A percentile compares a stretch with the other conserved stretches of the same genome.
Evolutionary conservation across 495 filamentous ascomycete genomes (phyloP).

Genomic region (Talaromyces proteolyticus): DNA sequence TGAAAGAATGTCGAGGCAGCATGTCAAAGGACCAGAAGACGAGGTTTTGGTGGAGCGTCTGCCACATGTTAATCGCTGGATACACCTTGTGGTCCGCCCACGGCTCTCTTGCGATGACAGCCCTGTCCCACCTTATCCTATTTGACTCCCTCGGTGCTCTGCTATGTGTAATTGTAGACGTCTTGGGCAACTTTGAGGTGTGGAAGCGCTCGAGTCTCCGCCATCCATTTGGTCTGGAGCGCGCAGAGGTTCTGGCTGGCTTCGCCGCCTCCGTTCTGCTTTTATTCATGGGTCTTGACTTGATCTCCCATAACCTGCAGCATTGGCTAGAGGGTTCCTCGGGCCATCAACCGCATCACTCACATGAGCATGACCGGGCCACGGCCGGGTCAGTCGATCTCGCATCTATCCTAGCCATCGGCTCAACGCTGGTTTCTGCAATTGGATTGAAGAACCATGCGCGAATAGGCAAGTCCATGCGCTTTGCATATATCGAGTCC

Average conservation of each 20-base stretch:
- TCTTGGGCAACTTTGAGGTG: conserved; percentile 92
- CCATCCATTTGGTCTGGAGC: conserved; percentile 89
- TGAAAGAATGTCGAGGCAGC: conserved; percentile 74
- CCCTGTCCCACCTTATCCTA: conserved; percentile 85
- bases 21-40: conserved; percentile 83
- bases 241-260: conserved; percentile 90
- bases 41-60: conserved; percentile 82
- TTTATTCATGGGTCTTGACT: conserved; percentile 92
- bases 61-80: conserved; percentile 74
- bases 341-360: conserved; percentile 62
- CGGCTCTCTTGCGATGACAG: conserved; percentile 87
- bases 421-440: conserved; percentile 80
- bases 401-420: conserved; percentile 80
- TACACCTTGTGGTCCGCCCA: conserved; percentile 80
- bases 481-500: conserved; percentile 75
- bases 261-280: conserved; percentile 95
- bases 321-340: conserved; percentile 67
- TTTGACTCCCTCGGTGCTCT: conserved; percentile 91
- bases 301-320: conserved; percentile 87
- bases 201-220: conserved; percentile 91
- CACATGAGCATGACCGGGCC: conserved; percentile 61
- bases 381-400: conserved; percentile 71
- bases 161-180: conserved; percentile 90
- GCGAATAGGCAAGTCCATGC: conserved; percentile 79
- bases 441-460: conserved; percentile 86